Evolutionary conservation across 2,329 filamentous ascomycete species (phyloP), one percentile per base, ranked within the genome.

Genomic region (Exophiala phaeomuriformis): DNA sequence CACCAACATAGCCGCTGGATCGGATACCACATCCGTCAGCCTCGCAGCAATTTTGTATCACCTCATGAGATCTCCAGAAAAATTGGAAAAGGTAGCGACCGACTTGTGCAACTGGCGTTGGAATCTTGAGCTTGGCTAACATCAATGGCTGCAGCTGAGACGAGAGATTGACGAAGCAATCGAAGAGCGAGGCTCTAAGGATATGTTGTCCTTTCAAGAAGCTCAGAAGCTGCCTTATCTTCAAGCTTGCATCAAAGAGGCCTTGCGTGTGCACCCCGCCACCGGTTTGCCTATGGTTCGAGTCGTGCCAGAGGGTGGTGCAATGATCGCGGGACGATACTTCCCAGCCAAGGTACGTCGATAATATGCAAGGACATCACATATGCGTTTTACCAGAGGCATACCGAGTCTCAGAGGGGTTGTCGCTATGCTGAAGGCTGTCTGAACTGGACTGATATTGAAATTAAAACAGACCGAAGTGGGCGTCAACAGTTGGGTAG

Each of bases 191-290:
- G 19, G 19, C 19, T 19, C 19, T 19, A 19, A 19, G 19, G 19
- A 19, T 19, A 19, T 19, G 19, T 2, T 19, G 19, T 19, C 90
- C 88, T 66, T 78, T 91, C 4, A 83, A 88, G 63, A 86, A 4
- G 71, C 70, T 29, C 46, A 64, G 1, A 55, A 61, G 32, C 61
- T 77, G 9, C 62, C 65, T 1, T 77, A 76, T 55, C 64, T 77
- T 1, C 66, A 68, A 3, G 56, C 55, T 2, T 45, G 41, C 29
- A 51, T 60, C 37, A 53, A 58, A 32, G 57, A 60, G 43, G 47
- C 48, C 4, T 32, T 59, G 31, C 53, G 56, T 1, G 9, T 54
- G 29, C 58, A 60, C 36, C 63, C 64, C 0, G 59, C 57, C 28
- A 52, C 61, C 4, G 64, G 54, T 1, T 29, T 63, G 27, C 50